Evolutionary conservation across 106 monocot genomes (phyloP), one percentile per base, ranked within the genome.

Genomic region (Phalaenopsis aphrodite): DNA sequence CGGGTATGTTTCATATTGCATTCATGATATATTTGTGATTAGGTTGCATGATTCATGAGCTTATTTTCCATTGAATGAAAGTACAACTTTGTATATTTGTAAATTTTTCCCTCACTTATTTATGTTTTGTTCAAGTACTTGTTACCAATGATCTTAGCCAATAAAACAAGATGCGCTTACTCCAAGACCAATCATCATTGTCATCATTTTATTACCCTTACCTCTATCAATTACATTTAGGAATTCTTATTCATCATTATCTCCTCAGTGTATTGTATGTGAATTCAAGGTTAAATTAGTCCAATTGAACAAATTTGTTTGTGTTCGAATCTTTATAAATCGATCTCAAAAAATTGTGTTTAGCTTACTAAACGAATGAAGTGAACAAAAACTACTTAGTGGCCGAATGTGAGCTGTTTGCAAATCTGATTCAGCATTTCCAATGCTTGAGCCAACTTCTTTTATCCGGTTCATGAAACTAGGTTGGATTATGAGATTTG

Each of bases 1-100:
- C 88, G 89, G 85, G 95, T 95, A 93, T 42, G 55, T 85, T 67
- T 45, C 37, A 17, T 45, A 76, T 49, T 30, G 7, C 16, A 2
- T 42, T 75, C 45, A 36, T 30, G 9, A 75, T 45, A 45, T 8
- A 45, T 8, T n/a, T 45, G 45, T 45, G 16, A 19, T 46, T 75
- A 45, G 30, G 14, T 46, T 76, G 21, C 24, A 49, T 76, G 42
- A 48, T 39, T 74, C 11, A 8, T 74, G 18, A 43, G 42, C 5
- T 74, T 74, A 74, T 42, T 18, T 43, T 45, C 43, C 18, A n/a
- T 74, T 74, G 43, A 74, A 19, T 74, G 45, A 18, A 74, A 43
- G 74, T 43, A 45, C 18, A 2, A 19, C 41, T 42, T 8, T 43
- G 19, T 39, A 21, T n/a, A 14, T 74, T 74, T 16, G 3, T 69